A percentile compares a stretch with the other conserved stretches of the same genome.
These are phyloP conservation scores for Cladosporium oxysporum DNA, from an alignment of 2,329 filamentous ascomycete genomes.

Conservation along the genomic window DNA sequence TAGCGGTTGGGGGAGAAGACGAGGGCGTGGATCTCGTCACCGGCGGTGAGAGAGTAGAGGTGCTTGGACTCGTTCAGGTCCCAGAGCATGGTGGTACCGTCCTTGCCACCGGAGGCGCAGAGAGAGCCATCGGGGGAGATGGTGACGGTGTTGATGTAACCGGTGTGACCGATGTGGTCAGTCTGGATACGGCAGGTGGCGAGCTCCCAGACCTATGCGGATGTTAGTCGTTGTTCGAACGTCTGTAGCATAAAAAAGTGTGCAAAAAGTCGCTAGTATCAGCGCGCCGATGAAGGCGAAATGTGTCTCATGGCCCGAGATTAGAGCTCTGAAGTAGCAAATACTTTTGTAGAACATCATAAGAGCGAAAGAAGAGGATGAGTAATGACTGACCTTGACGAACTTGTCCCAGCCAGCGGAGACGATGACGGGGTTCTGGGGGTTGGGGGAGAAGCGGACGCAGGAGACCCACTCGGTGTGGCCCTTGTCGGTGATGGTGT, in stretches of 20 bases:
- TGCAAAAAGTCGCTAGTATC: slow-evolving; percentile 51
- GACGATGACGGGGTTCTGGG: slow-evolving; percentile 99
- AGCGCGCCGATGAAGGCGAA: slow-evolving; percentile 78
- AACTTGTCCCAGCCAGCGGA: slow-evolving; percentile 99
- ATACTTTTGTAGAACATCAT: slow-evolving; percentile 87
- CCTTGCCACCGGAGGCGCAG: slow-evolving; percentile 98
- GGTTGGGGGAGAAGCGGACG: slow-evolving; percentile 99
- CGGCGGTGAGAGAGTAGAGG: slow-evolving; percentile 98
- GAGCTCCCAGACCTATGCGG: slow-evolving; percentile 90
- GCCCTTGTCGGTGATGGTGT: slow-evolving; percentile 99
- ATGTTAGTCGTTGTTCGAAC: slow-evolving; percentile 20
- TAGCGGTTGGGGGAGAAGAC: slow-evolving; percentile 99
- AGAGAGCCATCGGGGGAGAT: slow-evolving; percentile 99
- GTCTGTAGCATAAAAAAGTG: not conserved
- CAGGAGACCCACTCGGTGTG: slow-evolving; percentile 99
- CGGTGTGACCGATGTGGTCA: slow-evolving; percentile 99
- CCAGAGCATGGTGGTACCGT: slow-evolving; percentile 99
- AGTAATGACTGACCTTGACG: slow-evolving; percentile 80
- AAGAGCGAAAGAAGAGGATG: slow-evolving; percentile 59
- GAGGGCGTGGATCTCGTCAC: slow-evolving; percentile 99
- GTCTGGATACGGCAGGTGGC: slow-evolving; percentile 99
- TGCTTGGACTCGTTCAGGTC: slow-evolving; percentile 99
- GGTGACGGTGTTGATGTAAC: slow-evolving; percentile 99
- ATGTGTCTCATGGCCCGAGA: slow-evolving; percentile 90
- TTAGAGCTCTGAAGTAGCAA: slow-evolving; percentile 99